A percentile compares a stretch with the other conserved stretches of the same genome.
Conservation (phyloP, 805 yeast genomes). For the Sugiyamaella floridensis region DNA sequence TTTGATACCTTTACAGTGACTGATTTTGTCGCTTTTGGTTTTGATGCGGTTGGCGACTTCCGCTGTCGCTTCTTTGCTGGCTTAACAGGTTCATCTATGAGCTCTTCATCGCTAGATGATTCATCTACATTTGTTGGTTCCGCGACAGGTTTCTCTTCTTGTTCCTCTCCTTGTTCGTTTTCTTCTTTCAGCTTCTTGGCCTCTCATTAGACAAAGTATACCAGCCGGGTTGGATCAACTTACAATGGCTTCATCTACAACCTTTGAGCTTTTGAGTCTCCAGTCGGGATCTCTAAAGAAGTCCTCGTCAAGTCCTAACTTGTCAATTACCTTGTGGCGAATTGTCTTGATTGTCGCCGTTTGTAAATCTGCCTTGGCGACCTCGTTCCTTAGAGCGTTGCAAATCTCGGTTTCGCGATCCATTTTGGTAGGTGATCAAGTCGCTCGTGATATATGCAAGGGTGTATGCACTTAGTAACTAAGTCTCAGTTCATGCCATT, state of each 20-base stretch:
- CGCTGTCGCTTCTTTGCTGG: not conserved
- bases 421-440: not conserved
- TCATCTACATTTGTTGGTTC: not conserved
- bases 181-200: not conserved
- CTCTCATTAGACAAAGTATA: not conserved
- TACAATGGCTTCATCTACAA: constrained; percentile 16
- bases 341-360: constrained; percentile 16
- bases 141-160: not conserved
- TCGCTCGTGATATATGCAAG: not conserved
- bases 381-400: constrained; percentile 6
- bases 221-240: not conserved
- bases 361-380: constrained; percentile 18
- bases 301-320: constrained; percentile 13
- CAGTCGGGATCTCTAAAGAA: constrained; percentile 16
- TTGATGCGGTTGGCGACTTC: not conserved
- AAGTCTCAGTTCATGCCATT: too few species aligned
- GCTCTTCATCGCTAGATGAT: not conserved
- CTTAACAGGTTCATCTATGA: not conserved
- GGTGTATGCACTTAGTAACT: not conserved
- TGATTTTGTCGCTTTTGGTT: too few species aligned
- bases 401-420: constrained; percentile 3
- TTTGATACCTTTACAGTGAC: too few species aligned
- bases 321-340: constrained; percentile 13
- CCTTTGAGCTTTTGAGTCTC: constrained; percentile 11
- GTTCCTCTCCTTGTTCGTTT: not conserved